These are phyloP conservation scores for Penicillium coffeae DNA, from an alignment of 495 filamentous ascomycete species.

Conservation along the genomic window DNA sequence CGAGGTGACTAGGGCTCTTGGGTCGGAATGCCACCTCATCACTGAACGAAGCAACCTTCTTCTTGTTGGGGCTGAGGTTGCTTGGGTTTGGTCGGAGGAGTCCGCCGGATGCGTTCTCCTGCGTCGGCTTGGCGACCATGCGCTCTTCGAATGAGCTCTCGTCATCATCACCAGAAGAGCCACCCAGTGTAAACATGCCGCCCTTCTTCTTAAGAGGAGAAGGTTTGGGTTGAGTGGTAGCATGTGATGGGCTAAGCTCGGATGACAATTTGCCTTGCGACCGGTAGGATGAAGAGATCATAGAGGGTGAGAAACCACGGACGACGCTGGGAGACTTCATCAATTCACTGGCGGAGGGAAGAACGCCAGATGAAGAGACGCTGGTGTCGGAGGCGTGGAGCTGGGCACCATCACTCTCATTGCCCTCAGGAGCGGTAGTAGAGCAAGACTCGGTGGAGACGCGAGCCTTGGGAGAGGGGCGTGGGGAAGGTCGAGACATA, in stretches of 20 bases:
- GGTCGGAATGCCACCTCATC: slow-evolving; percentile 68
- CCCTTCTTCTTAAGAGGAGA: slow-evolving; percentile 54
- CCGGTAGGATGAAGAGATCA: slow-evolving; percentile 68
- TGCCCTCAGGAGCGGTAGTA: slow-evolving; percentile 48
- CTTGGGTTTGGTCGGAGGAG: slow-evolving; percentile 39
- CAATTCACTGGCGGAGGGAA: slow-evolving; percentile 34
- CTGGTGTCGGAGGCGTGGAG: slow-evolving; percentile 50
- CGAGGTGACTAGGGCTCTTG: slow-evolving; percentile 53
- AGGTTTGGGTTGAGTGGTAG: slow-evolving; percentile 38
- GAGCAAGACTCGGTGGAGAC: slow-evolving; percentile 54
- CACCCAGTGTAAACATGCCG: slow-evolving; percentile 73
- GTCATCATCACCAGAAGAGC: slow-evolving; percentile 72
- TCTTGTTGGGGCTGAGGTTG: slow-evolving; percentile 29
- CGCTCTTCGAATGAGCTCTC: slow-evolving; percentile 75
- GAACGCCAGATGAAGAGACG: slow-evolving; percentile 40
- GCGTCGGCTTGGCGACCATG: slow-evolving; percentile 40
- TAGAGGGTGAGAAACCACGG: slow-evolving; percentile 80
- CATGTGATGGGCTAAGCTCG: slow-evolving; percentile 46
- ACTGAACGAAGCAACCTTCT: slow-evolving; percentile 84
- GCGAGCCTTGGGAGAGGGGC: slow-evolving; percentile 22
- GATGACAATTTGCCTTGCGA: slow-evolving; percentile 54
- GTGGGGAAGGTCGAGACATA: slow-evolving; percentile 8
- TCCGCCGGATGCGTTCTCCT: slow-evolving; percentile 51
- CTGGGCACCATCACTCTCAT: slow-evolving; percentile 41
- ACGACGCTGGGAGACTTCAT: slow-evolving; percentile 72